Base-by-base conservation (phyloP, 352 stramenopile genomes). In the Poterioochromonas sp. region DNA sequence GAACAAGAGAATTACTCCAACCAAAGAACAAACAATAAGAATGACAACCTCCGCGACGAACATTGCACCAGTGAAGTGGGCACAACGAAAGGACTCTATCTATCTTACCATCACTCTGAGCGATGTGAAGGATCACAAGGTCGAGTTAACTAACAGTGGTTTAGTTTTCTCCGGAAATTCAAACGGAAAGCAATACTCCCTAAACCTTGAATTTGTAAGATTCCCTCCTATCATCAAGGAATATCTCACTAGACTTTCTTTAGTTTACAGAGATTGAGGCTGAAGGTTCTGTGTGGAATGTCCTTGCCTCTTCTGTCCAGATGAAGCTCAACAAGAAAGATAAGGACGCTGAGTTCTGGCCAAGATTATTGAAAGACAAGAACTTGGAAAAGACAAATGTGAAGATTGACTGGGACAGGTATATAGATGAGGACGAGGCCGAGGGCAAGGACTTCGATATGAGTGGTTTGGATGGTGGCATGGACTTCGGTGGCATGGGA, bases 251-350 rank as follows among this genome's bases (percentile, higher is more conserved):
- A 15, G 8, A 35, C 34, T 35, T 15, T 39, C 5, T 8, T 69
- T 93, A 96, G 58, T 92, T 92, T 80, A 91, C 92, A 81, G 88
- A 94, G 73, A 89, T 95, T 74, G 88, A 94, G 78, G 84, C 86
- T 68, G 76, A 86, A 82, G 86, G 93, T 80, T 94, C 89, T 82
- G 93, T 93, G 78, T 97, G 92, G 90, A 90, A 89, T 79, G 93
- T 96, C 79, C 89, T 87, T 77, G 89, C 92, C 73, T 88, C 90
- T 79, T 94, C 93, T 79, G 71, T 97, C 76, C 89, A 94, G 78
- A 96, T 97, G 82, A 86, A 94, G 84, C 93, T 97, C 64, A 84
- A 93, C 76, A 96, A 96, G 85, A 93, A 93, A 82, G 87, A 93
- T 77, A 88, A 89, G 82, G 89, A 93, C 68, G 90, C 84, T 41